Conservation (phyloP, 2,329 filamentous ascomycete species). For the Pseudocercospora pini-densiflorae region DNA sequence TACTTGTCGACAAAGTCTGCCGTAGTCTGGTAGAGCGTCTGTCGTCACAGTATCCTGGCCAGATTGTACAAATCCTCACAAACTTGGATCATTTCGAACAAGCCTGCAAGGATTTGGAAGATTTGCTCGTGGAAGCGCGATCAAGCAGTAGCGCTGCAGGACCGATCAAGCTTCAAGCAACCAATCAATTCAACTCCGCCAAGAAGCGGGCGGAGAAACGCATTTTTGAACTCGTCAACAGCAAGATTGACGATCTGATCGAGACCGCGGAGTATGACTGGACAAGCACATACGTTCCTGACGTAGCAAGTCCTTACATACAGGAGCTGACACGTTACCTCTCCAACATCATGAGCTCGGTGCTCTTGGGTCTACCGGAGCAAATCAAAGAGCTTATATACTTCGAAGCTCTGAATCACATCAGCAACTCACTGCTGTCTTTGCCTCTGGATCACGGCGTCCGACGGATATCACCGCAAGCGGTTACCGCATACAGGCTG, state of each 20-base stretch:
- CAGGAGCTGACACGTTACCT: constrained; percentile 91
- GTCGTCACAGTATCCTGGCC: constrained; percentile 89
- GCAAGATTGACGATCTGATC: constrained; percentile 96
- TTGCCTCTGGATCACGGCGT: constrained; percentile 80
- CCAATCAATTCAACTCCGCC: constrained; percentile 81
- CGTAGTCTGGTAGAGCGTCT: constrained; percentile 85
- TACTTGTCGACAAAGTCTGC: constrained; percentile 93
- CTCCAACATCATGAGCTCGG: constrained; percentile 95
- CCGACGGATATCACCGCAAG: constrained; percentile 84
- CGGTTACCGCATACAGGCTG: constrained; percentile 76
- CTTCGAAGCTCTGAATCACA: constrained; percentile 92
- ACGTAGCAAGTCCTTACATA: constrained; percentile 90
- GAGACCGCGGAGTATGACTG: constrained; percentile 98
- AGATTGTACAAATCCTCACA: constrained; percentile 98
- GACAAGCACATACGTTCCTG: constrained; percentile 65
- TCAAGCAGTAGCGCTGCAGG: constrained; percentile 81
- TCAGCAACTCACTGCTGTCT: constrained; percentile 62
- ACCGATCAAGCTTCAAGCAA: constrained; percentile 78
- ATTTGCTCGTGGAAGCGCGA: constrained; percentile 80
- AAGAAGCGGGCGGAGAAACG: constrained; percentile 97
- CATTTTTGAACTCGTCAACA: constrained; percentile 98
- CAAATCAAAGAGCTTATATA: constrained; percentile 98
- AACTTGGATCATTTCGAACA: constrained; percentile 97
- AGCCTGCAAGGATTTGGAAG: constrained; percentile 87
- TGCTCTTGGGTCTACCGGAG: constrained; percentile 86